Evolutionary conservation across 495 filamentous ascomycete genomes (phyloP).

Genomic region (Penicillium argentinense): DNA sequence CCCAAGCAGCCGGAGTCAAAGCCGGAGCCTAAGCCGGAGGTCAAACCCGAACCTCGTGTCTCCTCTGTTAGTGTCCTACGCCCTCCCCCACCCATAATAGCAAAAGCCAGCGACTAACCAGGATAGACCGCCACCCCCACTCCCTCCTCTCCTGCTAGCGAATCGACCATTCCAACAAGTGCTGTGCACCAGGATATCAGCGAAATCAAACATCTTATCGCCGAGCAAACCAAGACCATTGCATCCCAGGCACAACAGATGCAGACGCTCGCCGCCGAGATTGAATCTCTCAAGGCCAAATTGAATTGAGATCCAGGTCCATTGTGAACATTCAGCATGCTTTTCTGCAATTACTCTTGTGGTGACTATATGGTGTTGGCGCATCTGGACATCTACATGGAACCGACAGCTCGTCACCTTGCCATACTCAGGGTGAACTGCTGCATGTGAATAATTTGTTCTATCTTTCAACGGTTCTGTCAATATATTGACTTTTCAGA

Average conservation of each 20-base stretch:
- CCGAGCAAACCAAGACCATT: slow-evolving; percentile 47
- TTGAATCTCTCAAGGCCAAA: slow-evolving; percentile 48
- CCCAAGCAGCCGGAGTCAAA: slow-evolving; percentile 35
- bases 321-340: slow-evolving; percentile 1
- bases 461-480: slow-evolving; percentile 28
- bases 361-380: slow-evolving; percentile 6
- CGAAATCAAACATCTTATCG: slow-evolving; percentile 45
- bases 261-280: slow-evolving; percentile 44
- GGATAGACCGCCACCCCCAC: slow-evolving; percentile 23
- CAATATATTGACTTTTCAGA: slow-evolving; percentile 27
- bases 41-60: slow-evolving; percentile 9
- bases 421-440: slow-evolving; percentile 15
- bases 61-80: not conserved
- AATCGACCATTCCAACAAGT: slow-evolving; percentile 15
- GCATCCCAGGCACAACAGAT: slow-evolving; percentile 45
- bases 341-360: slow-evolving; percentile 5
- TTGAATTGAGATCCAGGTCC: slow-evolving; percentile 32
- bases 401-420: slow-evolving; percentile 10
- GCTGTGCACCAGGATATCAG: slow-evolving; percentile 41
- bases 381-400: slow-evolving; percentile 1
- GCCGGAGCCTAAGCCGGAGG: slow-evolving; percentile 11
- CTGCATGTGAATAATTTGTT: slow-evolving; percentile 26
- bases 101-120: too few species aligned
- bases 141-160: slow-evolving; percentile 21
- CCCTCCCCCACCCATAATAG: too few species aligned